Conservation (phyloP, 2,329 filamentous ascomycete genomes). For the Talaromyces albobiverticillius region DNA sequence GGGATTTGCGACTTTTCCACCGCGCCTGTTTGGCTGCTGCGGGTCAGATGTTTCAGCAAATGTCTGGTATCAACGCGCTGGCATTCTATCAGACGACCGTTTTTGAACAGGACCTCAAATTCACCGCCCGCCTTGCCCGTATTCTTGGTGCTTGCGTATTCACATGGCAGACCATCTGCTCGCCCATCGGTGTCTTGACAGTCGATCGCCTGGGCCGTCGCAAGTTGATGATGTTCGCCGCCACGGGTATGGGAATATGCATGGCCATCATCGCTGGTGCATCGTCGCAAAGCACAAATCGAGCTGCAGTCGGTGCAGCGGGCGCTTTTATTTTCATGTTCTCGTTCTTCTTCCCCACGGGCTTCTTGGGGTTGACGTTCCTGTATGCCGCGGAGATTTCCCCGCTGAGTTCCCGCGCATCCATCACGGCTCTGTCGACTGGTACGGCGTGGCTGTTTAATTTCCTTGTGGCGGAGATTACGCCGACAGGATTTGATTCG, state of each 20-base stretch:
- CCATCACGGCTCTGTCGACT: constrained; percentile 34
- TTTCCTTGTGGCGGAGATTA: constrained; percentile 26
- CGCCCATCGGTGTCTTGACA: constrained; percentile 36
- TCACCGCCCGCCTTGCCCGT: constrained; percentile 19
- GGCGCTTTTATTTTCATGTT: constrained; percentile 68
- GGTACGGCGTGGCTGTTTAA: constrained; percentile 37
- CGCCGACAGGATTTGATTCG: constrained; percentile 26
- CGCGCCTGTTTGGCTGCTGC: constrained; percentile 57
- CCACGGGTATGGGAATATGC: constrained; percentile 20
- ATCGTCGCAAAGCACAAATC: constrained; percentile 15
- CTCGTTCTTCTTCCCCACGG: constrained; percentile 61
- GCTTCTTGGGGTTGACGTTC: constrained; percentile 52
- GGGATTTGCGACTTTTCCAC: constrained; percentile 44
- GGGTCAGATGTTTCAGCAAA: constrained; percentile 59
- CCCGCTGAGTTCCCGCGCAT: constrained; percentile 36
- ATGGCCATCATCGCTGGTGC: constrained; percentile 18
- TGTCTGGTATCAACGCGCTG: constrained; percentile 61
- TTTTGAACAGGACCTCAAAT: constrained; percentile 54
- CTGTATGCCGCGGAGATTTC: constrained; percentile 42
- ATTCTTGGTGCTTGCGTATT: constrained; percentile 32
- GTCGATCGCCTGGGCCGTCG: constrained; percentile 60
- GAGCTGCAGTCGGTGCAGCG: constrained; percentile 30
- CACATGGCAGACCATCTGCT: background rate
- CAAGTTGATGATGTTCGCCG: constrained; percentile 49
- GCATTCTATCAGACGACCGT: constrained; percentile 53